Evolutionary conservation across 306 rosid species (phyloP).

Genomic region (Quercus ilex): DNA sequence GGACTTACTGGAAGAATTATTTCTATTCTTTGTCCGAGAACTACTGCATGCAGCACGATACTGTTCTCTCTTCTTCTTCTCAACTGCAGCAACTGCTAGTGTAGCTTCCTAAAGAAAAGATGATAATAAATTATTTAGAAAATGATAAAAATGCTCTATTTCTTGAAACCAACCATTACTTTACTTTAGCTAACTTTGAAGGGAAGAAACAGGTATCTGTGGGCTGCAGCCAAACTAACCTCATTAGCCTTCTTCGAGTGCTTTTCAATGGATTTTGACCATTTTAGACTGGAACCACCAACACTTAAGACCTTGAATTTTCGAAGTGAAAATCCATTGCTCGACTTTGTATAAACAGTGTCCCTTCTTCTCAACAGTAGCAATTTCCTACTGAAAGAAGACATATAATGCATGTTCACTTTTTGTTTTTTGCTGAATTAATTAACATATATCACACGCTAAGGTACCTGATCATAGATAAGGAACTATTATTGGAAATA

Average conservation of each 20-base stretch:
- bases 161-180: slow-evolving; percentile 9
- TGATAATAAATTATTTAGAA: slow-evolving; percentile 16
- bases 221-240: slow-evolving; percentile 55
- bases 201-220: neutral
- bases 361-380: slow-evolving; percentile 79
- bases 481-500: slow-evolving; percentile 47
- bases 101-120: slow-evolving; percentile 73
- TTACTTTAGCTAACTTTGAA: slow-evolving; percentile 5
- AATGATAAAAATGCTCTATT: slow-evolving; percentile 7
- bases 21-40: slow-evolving; percentile 56
- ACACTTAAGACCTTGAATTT: slow-evolving; percentile 90
- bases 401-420: neutral
- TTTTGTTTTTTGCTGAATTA: no score
- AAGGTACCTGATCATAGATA: slow-evolving; percentile 60
- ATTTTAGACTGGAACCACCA: slow-evolving; percentile 93
- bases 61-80: slow-evolving; percentile 81
- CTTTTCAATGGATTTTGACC: slow-evolving; percentile 97
- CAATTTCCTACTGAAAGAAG: slow-evolving; percentile 69
- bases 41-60: slow-evolving; percentile 40
- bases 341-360: slow-evolving; percentile 83
- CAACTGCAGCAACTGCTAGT: slow-evolving; percentile 90
- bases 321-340: slow-evolving; percentile 81
- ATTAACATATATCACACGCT: slow-evolving; percentile 1
- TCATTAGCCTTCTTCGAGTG: slow-evolving; percentile 86
- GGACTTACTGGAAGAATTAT: slow-evolving; percentile 52